phyloP scores from a whole-genome alignment of 495 filamentous ascomycete species.

The Poronia punctata region DNA sequence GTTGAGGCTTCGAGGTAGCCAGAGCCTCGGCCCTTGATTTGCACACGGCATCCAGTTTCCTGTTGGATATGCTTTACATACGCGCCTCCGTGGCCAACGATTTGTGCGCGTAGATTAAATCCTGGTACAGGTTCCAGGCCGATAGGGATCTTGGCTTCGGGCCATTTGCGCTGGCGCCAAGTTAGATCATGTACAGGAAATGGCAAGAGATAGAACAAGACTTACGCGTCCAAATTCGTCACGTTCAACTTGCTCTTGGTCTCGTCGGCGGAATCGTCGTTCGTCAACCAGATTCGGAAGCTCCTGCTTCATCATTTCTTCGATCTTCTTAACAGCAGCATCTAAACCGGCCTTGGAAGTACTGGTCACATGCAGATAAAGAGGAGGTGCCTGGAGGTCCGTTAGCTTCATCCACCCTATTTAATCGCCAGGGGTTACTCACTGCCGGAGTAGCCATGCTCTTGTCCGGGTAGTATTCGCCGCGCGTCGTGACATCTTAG shows the following conservation, averaged over 20 bases:
- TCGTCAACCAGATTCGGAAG: conserved; percentile 94
- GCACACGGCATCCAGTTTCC: conserved; percentile 88
- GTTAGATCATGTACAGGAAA: neutral
- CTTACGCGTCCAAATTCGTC: conserved; percentile 90
- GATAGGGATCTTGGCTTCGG: conserved; percentile 88
- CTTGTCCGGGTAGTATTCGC: conserved; percentile 94
- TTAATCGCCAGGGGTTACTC: conserved; percentile 31
- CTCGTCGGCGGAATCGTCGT: conserved; percentile 80
- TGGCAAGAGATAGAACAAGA: neutral
- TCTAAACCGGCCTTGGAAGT: conserved; percentile 88
- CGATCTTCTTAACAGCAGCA: conserved; percentile 72
- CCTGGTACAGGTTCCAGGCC: conserved; percentile 83
- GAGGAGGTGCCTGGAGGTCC: conserved; percentile 71
- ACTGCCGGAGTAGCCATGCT: conserved; percentile 91
- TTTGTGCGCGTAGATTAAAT: conserved; percentile 94
- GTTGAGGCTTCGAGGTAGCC: conserved; percentile 85
- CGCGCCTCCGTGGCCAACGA: conserved; percentile 85
- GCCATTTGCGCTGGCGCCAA: conserved; percentile 84
- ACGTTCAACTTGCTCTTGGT: conserved; percentile 84
- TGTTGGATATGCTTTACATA: conserved; percentile 98
- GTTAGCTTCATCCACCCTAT: conserved; percentile 3
- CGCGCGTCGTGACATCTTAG: conserved; percentile 98
- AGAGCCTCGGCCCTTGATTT: conserved; percentile 96
- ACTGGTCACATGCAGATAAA: conserved; percentile 93
- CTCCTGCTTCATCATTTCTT: conserved; percentile 94